Base-by-base conservation (phyloP, 2,329 filamentous ascomycete species). In the Amauroascus niger region DNA sequence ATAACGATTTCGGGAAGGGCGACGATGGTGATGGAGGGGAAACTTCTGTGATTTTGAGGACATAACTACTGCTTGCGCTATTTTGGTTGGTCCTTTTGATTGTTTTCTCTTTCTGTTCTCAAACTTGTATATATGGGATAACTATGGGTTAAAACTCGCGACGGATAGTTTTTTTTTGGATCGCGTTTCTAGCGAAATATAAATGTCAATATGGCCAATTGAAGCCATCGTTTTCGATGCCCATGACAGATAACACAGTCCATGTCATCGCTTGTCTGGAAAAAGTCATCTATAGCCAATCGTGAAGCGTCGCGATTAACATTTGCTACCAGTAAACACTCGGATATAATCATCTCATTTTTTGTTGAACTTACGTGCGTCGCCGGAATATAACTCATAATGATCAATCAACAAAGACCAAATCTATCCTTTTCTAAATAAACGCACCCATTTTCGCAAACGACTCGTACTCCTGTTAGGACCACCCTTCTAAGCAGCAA, bases 1-100 rank as follows among this genome's bases (percentile, higher is more conserved):
- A 55, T 60, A 26, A 57, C 58, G 35, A 54, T 61, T 20, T 60
- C 59, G 8, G 58, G 57, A 18, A 55, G 56, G 33, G 52, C 55
- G 39, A 54, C 54, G 13, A 58, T 61, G 41, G 54, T 58, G 47
- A 61, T 55, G 47, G 56, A 60, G 46, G 58, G 59, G 26, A 60
- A 33, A 20, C 53, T 60, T 8, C 20, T 60, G 35, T 58, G 35
- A 52, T 43, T 30, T 20, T 33, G 16, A 26, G 11, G 18, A 6
- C 20, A 32, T n/a, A n/a, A 37, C 2, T 13, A 11, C n/a, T n/a
- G 33, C 4, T 8, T 32, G n/a, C 8, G 18, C 14, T 14, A 6
- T 7, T 18, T 40, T 51, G 3, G 35, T 1, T 32, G n/a, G n/a
- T 35, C 9, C 33, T 35, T 4, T 35, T 45, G n/a, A 33, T 53